These are phyloP conservation scores for Pterulicium gracile DNA, from an alignment of 1,284 basidiomycete species.

Conservation along the genomic window DNA sequence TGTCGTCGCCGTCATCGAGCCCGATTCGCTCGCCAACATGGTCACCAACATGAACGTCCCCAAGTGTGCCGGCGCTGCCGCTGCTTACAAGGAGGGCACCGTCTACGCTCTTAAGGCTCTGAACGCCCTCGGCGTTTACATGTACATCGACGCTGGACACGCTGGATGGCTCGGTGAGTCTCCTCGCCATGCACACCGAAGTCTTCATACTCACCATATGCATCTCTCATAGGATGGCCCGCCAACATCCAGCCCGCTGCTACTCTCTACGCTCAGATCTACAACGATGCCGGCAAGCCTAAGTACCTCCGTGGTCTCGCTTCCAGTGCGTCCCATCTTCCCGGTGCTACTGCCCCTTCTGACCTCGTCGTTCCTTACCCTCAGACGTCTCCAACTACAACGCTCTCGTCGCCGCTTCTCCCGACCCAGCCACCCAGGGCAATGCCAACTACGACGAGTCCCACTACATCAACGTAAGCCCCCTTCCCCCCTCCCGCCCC, in stretches of 20 bases:
- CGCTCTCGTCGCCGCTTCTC: constrained; percentile 24
- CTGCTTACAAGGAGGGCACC: constrained; percentile 35
- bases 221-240: constrained; percentile 26
- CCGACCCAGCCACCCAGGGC: constrained; percentile 49
- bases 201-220: no score
- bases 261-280: constrained; percentile 40
- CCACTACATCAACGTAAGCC: constrained; percentile 42
- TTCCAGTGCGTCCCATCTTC: constrained; percentile 25
- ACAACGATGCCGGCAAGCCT: constrained; percentile 36
- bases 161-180: constrained; percentile 50
- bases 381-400: constrained; percentile 8
- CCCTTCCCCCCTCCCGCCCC: background rate
- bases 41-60: constrained; percentile 45
- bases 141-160: constrained; percentile 55
- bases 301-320: constrained; percentile 48
- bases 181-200: no score
- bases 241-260: constrained; percentile 51
- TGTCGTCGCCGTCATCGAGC: constrained; percentile 53
- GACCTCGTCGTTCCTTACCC: background rate
- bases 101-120: constrained; percentile 46
- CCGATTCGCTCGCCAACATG: constrained; percentile 50
- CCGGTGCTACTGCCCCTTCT: background rate
- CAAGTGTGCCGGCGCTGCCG: constrained; percentile 42
- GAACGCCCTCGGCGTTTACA: constrained; percentile 42
- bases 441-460: constrained; percentile 53